A percentile compares a stretch with the other conserved stretches of the same genome.
These are phyloP conservation scores for Phylloporus sp. DNA, from an alignment of 768 basidiomycete species.

Conservation along the genomic window DNA sequence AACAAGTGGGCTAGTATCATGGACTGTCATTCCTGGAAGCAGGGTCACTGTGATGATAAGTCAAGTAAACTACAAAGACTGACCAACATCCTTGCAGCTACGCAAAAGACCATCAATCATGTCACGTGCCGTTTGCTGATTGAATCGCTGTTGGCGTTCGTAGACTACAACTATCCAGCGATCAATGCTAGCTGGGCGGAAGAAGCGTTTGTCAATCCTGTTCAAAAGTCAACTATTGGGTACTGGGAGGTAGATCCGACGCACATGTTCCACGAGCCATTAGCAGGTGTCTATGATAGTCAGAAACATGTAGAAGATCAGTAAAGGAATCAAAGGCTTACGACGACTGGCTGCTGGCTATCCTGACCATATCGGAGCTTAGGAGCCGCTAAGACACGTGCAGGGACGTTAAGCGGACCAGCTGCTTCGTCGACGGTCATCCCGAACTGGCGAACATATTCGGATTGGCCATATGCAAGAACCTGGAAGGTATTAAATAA, in stretches of 20 bases:
- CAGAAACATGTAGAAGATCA: background rate
- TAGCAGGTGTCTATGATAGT: constrained; percentile 45
- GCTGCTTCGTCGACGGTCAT: constrained; percentile 50
- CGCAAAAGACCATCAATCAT: constrained; percentile 51
- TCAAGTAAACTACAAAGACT: constrained; percentile 22
- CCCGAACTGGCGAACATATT: constrained; percentile 71
- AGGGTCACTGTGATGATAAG: background rate
- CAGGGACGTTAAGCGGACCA: constrained; percentile 53
- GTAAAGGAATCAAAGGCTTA: constrained; percentile 27
- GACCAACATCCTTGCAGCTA: constrained; percentile 55
- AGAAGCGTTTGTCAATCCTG: constrained; percentile 73
- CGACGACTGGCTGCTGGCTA: constrained; percentile 53
- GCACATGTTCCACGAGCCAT: constrained; percentile 80
- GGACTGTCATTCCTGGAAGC: constrained; percentile 52
- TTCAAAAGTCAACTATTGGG: constrained; percentile 4
- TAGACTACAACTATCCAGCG: constrained; percentile 65
- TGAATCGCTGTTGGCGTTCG: constrained; percentile 58
- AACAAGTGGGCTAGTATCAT: constrained; percentile 40
- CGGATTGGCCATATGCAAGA: constrained; percentile 65
- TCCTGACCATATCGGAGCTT: constrained; percentile 59
- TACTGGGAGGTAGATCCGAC: constrained; percentile 9
- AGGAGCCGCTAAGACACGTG: constrained; percentile 61
- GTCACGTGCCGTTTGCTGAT: constrained; percentile 40
- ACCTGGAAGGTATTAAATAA: constrained; percentile 34
- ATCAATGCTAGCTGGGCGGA: constrained; percentile 45